Evolutionary conservation across 495 filamentous ascomycete species (phyloP).

Genomic region (Antarctomyces pellizariae): DNA sequence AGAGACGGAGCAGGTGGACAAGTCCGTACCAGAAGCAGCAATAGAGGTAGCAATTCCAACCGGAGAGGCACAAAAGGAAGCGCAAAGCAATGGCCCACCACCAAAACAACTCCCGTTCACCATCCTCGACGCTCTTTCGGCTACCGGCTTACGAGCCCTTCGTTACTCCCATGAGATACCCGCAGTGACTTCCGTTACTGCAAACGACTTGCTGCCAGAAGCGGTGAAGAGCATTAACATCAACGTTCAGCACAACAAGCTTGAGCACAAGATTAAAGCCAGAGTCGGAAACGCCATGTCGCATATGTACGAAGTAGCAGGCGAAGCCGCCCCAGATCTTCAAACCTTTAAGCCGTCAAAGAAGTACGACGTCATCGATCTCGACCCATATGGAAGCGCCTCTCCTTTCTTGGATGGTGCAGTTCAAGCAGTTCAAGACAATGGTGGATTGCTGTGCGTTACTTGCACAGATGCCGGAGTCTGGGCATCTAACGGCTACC

Average conservation of each 20-base stretch:
- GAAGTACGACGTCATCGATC: slow-evolving; percentile 80
- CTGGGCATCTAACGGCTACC: slow-evolving; percentile 79
- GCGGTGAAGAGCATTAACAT: slow-evolving; percentile 61
- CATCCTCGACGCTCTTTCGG: slow-evolving; percentile 86
- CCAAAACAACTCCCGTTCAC: slow-evolving; percentile 27
- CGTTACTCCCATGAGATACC: slow-evolving; percentile 85
- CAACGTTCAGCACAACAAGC: slow-evolving; percentile 64
- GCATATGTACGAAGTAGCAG: slow-evolving; percentile 64
- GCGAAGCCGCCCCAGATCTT: slow-evolving; percentile 13
- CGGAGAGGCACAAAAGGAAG: background rate
- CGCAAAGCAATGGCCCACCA: no score
- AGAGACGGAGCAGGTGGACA: background rate
- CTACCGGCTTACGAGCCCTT: slow-evolving; percentile 76
- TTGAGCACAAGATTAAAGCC: slow-evolving; percentile 42
- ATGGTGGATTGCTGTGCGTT: slow-evolving; percentile 74
- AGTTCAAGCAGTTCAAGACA: slow-evolving; percentile 56
- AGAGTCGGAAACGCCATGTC: slow-evolving; percentile 59
- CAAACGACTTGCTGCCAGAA: slow-evolving; percentile 62
- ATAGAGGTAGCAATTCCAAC: background rate
- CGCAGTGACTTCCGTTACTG: slow-evolving; percentile 54
- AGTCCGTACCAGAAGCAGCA: background rate
- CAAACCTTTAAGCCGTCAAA: slow-evolving; percentile 13
- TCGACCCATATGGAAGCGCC: slow-evolving; percentile 89
- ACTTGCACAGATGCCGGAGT: slow-evolving; percentile 92
- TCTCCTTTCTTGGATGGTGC: slow-evolving; percentile 80